These are phyloP conservation scores for Meyerozyma elateridarum DNA, from an alignment of 1,139 yeast species.

Conservation along the genomic window DNA sequence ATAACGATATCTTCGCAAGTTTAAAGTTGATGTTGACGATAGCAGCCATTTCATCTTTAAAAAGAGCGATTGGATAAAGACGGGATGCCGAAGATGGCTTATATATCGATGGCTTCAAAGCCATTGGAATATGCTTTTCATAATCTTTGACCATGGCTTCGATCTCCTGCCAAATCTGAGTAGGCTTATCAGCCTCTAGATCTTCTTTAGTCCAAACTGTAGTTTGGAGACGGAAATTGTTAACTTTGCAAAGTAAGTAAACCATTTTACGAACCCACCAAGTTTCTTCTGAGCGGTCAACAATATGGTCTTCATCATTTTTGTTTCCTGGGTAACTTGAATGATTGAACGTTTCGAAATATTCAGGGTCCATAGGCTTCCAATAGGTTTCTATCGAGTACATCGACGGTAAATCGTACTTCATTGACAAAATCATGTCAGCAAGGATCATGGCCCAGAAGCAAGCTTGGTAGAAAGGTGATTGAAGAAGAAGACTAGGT, in stretches of 20 bases:
- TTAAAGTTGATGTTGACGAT: constrained; percentile 28
- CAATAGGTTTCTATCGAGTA: constrained; percentile 28
- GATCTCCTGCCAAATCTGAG: constrained; percentile 26
- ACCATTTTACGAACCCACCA: constrained; percentile 37
- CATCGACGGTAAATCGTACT: constrained; percentile 27
- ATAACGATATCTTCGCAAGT: constrained; percentile 28
- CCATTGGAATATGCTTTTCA: constrained; percentile 25
- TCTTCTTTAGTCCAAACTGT: constrained; percentile 26
- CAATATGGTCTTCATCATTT: background rate
- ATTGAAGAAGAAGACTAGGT: constrained; percentile 20
- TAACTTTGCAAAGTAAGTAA: constrained; percentile 24
- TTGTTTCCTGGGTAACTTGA: constrained; percentile 4
- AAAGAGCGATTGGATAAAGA: constrained; percentile 19
- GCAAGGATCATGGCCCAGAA: constrained; percentile 35
- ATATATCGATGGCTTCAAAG: constrained; percentile 30
- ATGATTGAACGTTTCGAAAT: constrained; percentile 20
- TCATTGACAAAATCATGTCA: constrained; percentile 32
- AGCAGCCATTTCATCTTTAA: constrained; percentile 34
- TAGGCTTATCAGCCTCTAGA: constrained; percentile 17
- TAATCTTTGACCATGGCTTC: constrained; percentile 24
- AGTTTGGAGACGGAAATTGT: constrained; percentile 25
- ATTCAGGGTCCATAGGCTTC: constrained; percentile 29
- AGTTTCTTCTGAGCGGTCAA: constrained; percentile 15
- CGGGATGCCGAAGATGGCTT: constrained; percentile 14
- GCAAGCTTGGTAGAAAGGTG: constrained; percentile 30